These are phyloP conservation scores for Ophiocordyceps camponoti-saundersi DNA, from an alignment of 2,329 filamentous ascomycete species.

Conservation along the genomic window DNA sequence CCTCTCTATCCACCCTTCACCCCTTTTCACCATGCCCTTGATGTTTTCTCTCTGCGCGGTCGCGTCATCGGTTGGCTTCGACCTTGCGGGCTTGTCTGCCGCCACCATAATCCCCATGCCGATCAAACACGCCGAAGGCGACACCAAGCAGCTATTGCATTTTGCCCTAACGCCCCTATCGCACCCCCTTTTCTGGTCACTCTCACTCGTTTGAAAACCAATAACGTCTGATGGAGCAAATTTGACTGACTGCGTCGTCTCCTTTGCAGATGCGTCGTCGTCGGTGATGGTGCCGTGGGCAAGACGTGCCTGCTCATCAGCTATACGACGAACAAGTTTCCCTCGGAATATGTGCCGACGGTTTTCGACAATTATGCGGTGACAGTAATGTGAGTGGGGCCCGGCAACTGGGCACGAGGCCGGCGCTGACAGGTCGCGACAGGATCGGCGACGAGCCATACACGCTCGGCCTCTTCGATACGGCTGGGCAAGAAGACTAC, in stretches of 20 bases:
- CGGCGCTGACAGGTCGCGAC: conserved; percentile 6
- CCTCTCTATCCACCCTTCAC: conserved; percentile 1
- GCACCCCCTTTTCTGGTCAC: background rate
- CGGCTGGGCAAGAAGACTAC: conserved; percentile 98
- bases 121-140: background rate
- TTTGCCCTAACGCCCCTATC: background rate
- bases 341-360: conserved; percentile 97
- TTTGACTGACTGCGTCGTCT: background rate
- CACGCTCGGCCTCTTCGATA: conserved; percentile 94
- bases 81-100: background rate
- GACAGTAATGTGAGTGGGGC: conserved; percentile 80
- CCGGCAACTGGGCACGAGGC: background rate
- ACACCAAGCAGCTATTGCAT: background rate
- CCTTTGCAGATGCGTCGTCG: conserved; percentile 72
- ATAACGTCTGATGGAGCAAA: background rate
- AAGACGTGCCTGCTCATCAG: conserved; percentile 98
- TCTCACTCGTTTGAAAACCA: background rate
- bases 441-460: conserved; percentile 99
- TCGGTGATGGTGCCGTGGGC: conserved; percentile 97
- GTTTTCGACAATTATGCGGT: conserved; percentile 99
- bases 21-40: background rate
- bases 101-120: background rate
- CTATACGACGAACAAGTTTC: conserved; percentile 99
- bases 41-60: background rate
- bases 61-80: background rate